Evolutionary conservation across 2,329 filamentous ascomycete species (phyloP).

Genomic region (Alternaria arborescens): DNA sequence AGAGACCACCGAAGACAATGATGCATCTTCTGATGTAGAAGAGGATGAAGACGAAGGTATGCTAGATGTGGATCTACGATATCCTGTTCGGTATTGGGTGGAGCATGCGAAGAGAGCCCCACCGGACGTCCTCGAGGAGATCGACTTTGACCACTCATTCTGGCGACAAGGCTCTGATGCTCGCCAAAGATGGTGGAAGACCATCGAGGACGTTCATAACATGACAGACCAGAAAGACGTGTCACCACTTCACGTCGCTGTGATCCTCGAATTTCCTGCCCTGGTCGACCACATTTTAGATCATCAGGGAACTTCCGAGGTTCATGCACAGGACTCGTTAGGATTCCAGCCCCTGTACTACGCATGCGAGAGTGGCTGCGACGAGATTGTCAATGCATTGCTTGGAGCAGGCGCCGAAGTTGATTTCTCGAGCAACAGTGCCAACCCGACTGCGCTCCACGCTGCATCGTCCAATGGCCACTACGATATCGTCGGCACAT

Average conservation of each 20-base stretch:
- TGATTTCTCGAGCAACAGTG: conserved; percentile 12
- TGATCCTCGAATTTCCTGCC: conserved; percentile 25
- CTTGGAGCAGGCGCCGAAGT: conserved; percentile 28
- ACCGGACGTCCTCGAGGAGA: conserved; percentile 32
- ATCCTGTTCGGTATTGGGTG: conserved; percentile 35
- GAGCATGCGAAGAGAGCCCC: conserved; percentile 32
- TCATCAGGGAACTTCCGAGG: conserved; percentile 15
- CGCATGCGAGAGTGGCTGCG: conserved; percentile 25
- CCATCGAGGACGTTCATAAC: conserved; percentile 22
- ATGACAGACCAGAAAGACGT: conserved; percentile 19
- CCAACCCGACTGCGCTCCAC: conserved; percentile 22
- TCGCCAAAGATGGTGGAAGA: conserved; percentile 30
- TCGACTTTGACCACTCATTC: conserved; percentile 24
- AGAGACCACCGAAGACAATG: conserved; percentile 2
- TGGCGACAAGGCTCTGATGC: conserved; percentile 24
- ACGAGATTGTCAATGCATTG: conserved; percentile 27
- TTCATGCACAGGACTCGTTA: conserved; percentile 29
- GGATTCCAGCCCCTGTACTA: conserved; percentile 33
- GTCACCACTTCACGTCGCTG: conserved; percentile 30
- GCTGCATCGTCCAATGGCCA: conserved; percentile 25
- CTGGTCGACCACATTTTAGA: conserved; percentile 30
- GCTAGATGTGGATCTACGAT: conserved; percentile 19
- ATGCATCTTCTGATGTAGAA: neutral
- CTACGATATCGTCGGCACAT: conserved; percentile 23
- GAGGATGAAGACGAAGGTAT: conserved; percentile 12